phyloP scores from a whole-genome alignment of 495 filamentous ascomycete genomes.

The Aspergillus nidulans region DNA sequence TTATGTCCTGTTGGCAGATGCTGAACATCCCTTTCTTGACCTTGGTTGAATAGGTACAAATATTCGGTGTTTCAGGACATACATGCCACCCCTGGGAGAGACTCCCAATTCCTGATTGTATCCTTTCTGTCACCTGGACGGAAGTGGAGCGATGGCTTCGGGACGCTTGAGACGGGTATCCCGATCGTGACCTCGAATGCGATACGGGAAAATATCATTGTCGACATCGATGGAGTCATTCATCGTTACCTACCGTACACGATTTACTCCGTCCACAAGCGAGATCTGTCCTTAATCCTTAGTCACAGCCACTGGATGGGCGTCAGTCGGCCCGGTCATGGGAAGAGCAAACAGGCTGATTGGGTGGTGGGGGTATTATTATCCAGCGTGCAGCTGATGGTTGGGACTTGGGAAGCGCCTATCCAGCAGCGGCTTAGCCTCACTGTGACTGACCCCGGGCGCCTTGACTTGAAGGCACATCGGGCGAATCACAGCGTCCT shows the following conservation, averaged over 20 bases:
- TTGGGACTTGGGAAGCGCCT: constrained; percentile 4
- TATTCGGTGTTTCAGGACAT: constrained; percentile 12
- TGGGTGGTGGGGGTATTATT: constrained; percentile 14
- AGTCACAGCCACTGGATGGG: constrained; percentile 12
- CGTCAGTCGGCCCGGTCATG: constrained; percentile 8
- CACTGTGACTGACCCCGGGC: constrained; percentile 1
- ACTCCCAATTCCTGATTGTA: not conserved
- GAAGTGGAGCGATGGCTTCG: constrained; percentile 17
- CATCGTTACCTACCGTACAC: not conserved
- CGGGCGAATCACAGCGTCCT: constrained; percentile 17
- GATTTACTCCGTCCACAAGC: constrained; percentile 15
- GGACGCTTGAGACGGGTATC: constrained; percentile 17
- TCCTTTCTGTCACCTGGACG: constrained; percentile 1
- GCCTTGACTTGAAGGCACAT: constrained; percentile 15
- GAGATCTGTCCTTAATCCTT: constrained; percentile 8
- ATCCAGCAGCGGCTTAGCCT: not conserved
- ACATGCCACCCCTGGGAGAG: constrained; percentile 12
- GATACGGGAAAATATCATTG: constrained; percentile 6
- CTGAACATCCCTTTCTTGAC: constrained; percentile 4
- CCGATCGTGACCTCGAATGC: constrained; percentile 15
- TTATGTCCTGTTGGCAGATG: not conserved
- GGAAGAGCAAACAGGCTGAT: constrained; percentile 13
- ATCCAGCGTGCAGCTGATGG: constrained; percentile 25
- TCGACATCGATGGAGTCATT: not conserved
- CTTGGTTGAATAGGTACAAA: constrained; percentile 4